Evolutionary conservation across 805 yeast genomes (phyloP).

Genomic region (Alloascoidea africana): DNA sequence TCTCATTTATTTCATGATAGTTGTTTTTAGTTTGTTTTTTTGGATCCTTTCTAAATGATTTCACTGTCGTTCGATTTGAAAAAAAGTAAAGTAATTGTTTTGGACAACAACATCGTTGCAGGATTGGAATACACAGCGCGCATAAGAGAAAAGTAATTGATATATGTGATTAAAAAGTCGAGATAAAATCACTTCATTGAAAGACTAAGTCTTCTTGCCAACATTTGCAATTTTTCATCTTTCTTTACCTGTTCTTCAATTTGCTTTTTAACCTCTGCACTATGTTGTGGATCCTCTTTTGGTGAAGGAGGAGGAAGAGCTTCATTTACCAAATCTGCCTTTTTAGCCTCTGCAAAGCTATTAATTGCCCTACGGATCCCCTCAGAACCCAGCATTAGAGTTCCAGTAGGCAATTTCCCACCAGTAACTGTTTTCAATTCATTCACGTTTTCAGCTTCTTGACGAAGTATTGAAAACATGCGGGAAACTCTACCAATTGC

Average conservation of each 20-base stretch:
- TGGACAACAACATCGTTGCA: no score
- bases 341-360: constrained; percentile 71
- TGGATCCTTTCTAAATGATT: no score
- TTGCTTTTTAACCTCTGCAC: constrained; percentile 17
- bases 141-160: no score
- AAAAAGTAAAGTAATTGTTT: no score
- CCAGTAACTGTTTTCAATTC: constrained; percentile 60
- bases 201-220: constrained; percentile 14
- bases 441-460: constrained; percentile 75
- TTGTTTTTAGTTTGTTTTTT: no score
- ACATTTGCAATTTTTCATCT: constrained; percentile 11
- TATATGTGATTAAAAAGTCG: no score
- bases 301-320: constrained; percentile 63
- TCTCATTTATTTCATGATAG: no score
- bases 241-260: constrained; percentile 13
- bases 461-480: constrained; percentile 78
- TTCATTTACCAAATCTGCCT: constrained; percentile 72
- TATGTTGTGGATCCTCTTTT: constrained; percentile 39
- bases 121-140: no score
- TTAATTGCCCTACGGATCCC: constrained; percentile 56
- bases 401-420: constrained; percentile 76
- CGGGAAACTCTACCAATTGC: constrained; percentile 95
- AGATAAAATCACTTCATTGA: no score
- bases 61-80: no score
- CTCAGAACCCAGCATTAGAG: constrained; percentile 69